A percentile compares a stretch with the other conserved stretches of the same genome.
These are phyloP conservation scores for Phytomonas sp. DNA, from an alignment of 208 protist species.

Conservation along the genomic window DNA sequence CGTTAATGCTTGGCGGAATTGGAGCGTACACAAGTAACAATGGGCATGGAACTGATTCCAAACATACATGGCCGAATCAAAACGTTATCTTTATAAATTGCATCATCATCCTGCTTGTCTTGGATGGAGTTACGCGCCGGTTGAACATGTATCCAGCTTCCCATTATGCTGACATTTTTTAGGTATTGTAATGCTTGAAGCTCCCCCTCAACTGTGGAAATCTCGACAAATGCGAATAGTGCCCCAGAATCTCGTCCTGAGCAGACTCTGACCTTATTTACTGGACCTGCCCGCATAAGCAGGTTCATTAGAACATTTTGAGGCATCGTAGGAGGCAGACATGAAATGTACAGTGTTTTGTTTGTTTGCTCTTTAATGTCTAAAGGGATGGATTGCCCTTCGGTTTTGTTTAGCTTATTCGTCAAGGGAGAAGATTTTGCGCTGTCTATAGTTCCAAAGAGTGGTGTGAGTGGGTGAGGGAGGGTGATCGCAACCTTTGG, in stretches of 20 bases:
- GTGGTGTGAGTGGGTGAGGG: not conserved
- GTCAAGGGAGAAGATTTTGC: not conserved
- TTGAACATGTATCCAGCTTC: slow-evolving; percentile 54
- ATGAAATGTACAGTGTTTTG: slow-evolving; percentile 64
- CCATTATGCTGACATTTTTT: slow-evolving; percentile 49
- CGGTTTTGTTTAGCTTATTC: not conserved
- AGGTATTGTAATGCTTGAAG: slow-evolving; percentile 35
- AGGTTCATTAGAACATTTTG: slow-evolving; percentile 56
- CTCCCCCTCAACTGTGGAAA: slow-evolving; percentile 48
- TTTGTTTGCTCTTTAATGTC: not conserved
- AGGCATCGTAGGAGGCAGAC: slow-evolving; percentile 45
- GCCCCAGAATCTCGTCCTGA: slow-evolving; percentile 47
- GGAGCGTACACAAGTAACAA: slow-evolving; percentile 15
- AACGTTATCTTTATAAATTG: slow-evolving; percentile 27
- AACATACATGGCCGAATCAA: slow-evolving; percentile 54
- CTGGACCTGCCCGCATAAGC: slow-evolving; percentile 33
- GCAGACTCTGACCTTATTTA: slow-evolving; percentile 80
- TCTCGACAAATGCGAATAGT: slow-evolving; percentile 83
- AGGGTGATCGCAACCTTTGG: slow-evolving; percentile 11
- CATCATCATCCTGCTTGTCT: slow-evolving; percentile 59
- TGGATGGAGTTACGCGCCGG: slow-evolving; percentile 71
- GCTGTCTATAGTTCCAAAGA: slow-evolving; percentile 1
- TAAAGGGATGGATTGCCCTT: not conserved
- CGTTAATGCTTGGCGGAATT: not conserved
- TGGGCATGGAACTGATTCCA: slow-evolving; percentile 20